Percentiles rank a stretch among this genome's conserved stretches.
phyloP scores from a whole-genome alignment of 2,329 filamentous ascomycete species.

The Zymoseptoria ardabiliae region DNA sequence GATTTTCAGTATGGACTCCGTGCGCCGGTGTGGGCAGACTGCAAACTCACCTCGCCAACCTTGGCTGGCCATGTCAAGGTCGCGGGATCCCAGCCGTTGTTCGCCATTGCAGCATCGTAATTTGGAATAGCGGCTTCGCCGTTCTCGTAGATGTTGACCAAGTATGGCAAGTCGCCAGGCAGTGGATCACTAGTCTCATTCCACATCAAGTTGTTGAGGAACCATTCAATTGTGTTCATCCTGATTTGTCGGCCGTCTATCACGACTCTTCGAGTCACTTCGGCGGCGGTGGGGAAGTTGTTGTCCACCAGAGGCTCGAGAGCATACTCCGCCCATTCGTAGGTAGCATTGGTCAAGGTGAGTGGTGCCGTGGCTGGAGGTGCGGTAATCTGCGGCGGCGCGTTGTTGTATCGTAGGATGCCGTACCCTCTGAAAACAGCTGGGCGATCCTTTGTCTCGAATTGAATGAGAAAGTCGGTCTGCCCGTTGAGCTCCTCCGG shows the following conservation, averaged over 20 bases:
- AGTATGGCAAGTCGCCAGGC: slow-evolving; percentile 37
- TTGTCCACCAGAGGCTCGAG: slow-evolving; percentile 28
- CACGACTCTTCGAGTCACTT: slow-evolving; percentile 31
- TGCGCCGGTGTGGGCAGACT: background rate
- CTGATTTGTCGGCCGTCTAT: slow-evolving; percentile 23
- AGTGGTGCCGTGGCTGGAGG: slow-evolving; percentile 23
- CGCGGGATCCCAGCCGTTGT: slow-evolving; percentile 48
- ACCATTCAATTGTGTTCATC: slow-evolving; percentile 15
- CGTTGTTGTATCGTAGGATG: slow-evolving; percentile 39
- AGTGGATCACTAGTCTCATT: slow-evolving; percentile 16
- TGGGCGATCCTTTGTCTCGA: slow-evolving; percentile 46
- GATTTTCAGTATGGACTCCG: slow-evolving; percentile 33
- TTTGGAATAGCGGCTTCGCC: slow-evolving; percentile 43
- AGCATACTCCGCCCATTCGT: slow-evolving; percentile 34
- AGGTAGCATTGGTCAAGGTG: slow-evolving; percentile 27
- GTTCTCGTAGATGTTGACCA: slow-evolving; percentile 47
- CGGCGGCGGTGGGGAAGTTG: slow-evolving; percentile 28
- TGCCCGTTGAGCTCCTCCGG: slow-evolving; percentile 36
- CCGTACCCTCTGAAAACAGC: slow-evolving; percentile 42
- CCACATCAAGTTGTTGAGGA: slow-evolving; percentile 18
- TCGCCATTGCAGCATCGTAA: slow-evolving; percentile 44
- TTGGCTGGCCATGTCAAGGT: slow-evolving; percentile 46
- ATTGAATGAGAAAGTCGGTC: slow-evolving; percentile 39
- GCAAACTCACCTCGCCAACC: slow-evolving; percentile 47
- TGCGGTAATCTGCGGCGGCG: slow-evolving; percentile 10